Base-by-base conservation (phyloP, 2,329 filamentous ascomycete species). In the Penicillium brasilianum region DNA sequence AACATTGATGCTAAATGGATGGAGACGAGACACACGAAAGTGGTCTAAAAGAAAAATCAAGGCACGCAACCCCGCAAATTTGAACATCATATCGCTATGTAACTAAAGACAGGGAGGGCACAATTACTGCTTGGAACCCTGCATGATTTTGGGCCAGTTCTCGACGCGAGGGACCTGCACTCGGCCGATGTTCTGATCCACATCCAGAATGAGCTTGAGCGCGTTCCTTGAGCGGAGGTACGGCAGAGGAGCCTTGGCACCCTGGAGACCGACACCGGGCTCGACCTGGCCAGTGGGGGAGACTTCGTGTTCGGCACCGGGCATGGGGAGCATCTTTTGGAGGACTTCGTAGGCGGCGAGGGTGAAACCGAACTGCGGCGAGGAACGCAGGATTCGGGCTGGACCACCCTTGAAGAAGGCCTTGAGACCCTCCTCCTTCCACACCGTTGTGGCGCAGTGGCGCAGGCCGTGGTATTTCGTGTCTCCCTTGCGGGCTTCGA, bases 381-480 rank as follows among this genome's bases (percentile, higher is more conserved):
- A 97, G 0, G 93, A 97, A 72, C 95, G 90, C 76, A 98, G 80
- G 73, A 99, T 96, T 82, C 95, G 92, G 9, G 95, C 95, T 1
- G 94, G 93, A 1, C 95, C 95, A 69, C 95, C 95, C 84, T 98
- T 98, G 88, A 98, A 99, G 84, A 99, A 99, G 28, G 95, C 95
- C 65, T 85, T 87, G 85, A 97, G 94, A 11, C 95, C 95, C 79
- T 99, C 95, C 77, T 98, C 91, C 77, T 89, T 88, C 82, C 85
- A 89, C 71, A 99, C 91, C 14, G 92, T 96, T 71, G 80, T 80
- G 39, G 95, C 95, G 57, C 89, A 91, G 80, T 99, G 92, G 58
- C 92, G 87, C 51, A 99, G 85, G 50, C 91, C 91, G 44, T 87
- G 95, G 84, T 99, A 99, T 52, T 85, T 84, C 3, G 89, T 89